phyloP scores from a whole-genome alignment of 495 filamentous ascomycete species.

The Tuber indicum region DNA sequence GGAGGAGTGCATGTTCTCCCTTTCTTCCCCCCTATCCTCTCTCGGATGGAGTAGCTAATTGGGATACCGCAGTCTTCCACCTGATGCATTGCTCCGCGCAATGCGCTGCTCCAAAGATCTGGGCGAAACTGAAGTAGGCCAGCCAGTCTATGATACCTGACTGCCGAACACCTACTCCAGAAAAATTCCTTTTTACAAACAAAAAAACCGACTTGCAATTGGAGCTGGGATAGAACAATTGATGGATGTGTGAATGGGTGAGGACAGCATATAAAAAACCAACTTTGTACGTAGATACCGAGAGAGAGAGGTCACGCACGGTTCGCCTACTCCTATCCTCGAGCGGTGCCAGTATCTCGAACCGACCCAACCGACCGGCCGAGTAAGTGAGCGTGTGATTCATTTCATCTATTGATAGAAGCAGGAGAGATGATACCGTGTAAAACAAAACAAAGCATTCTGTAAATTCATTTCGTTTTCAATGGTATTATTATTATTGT shows the following conservation, averaged over 20 bases:
- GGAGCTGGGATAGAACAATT: neutral
- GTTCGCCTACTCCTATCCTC: neutral
- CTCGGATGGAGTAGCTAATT: neutral
- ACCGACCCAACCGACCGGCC: neutral
- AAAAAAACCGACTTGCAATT: constrained; percentile 10
- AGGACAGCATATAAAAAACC: neutral
- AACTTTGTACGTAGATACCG: constrained; percentile 7
- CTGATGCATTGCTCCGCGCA: constrained; percentile 83
- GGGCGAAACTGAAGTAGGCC: constrained; percentile 78
- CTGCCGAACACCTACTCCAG: neutral
- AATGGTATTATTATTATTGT: neutral
- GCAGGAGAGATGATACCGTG: constrained; percentile 23
- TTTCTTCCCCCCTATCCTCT: constrained; percentile 8
- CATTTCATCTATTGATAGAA: constrained; percentile 1
- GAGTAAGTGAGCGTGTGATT: neutral
- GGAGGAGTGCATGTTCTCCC: constrained; percentile 81
- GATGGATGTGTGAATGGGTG: neutral
- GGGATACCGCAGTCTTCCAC: constrained; percentile 73
- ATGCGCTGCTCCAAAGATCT: constrained; percentile 95
- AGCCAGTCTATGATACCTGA: neutral
- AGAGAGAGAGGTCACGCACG: neutral
- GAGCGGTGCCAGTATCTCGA: neutral
- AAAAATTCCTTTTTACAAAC: constrained; percentile 4
- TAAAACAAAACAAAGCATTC: constrained; percentile 16
- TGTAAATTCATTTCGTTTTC: neutral